Percentiles rank a stretch among this genome's conserved stretches.
phyloP scores from a whole-genome alignment of 116 monocot species.

The Phalaenopsis hybrid region DNA sequence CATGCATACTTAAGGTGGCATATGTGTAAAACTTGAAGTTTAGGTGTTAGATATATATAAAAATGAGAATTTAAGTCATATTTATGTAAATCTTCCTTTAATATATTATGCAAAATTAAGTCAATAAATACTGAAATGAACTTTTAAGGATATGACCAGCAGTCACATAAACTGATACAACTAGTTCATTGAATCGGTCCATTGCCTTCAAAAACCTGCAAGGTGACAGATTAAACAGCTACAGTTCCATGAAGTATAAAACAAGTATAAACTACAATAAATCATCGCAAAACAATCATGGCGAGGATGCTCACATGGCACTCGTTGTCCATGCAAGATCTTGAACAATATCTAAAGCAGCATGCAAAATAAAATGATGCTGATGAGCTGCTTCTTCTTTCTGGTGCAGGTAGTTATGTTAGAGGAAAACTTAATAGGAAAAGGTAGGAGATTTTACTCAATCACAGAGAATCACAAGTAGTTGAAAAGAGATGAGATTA shows the following conservation, averaged over 20 bases:
- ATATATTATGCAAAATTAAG: background rate
- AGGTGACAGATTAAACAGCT: constrained; percentile 5
- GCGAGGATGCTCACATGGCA: constrained; percentile 55
- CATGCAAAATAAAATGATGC: constrained; percentile 96
- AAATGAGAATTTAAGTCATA: too few relatives aligned
- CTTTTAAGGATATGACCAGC: constrained; percentile 94
- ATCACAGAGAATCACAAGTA: background rate
- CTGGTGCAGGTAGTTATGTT: constrained; percentile 25
- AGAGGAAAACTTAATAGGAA: background rate
- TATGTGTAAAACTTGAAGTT: too few relatives aligned
- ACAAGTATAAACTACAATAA: background rate
- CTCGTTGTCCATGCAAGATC: constrained; percentile 96
- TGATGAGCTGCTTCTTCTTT: constrained; percentile 88
- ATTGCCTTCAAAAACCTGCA: constrained; percentile 90
- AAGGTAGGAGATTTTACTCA: background rate
- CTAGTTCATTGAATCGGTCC: constrained; percentile 92
- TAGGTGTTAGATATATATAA: too few relatives aligned
- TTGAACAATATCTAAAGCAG: constrained; percentile 94
- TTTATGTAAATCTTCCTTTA: too few relatives aligned
- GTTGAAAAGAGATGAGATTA: too few relatives aligned
- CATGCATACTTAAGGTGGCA: too few relatives aligned
- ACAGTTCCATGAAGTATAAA: background rate
- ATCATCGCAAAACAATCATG: background rate
- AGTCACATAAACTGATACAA: constrained; percentile 95
- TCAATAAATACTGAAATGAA: background rate